Percentiles rank a stretch among this genome's conserved stretches.
phyloP scores from a whole-genome alignment of 148 eudicot species.

The Drosera capensis region DNA sequence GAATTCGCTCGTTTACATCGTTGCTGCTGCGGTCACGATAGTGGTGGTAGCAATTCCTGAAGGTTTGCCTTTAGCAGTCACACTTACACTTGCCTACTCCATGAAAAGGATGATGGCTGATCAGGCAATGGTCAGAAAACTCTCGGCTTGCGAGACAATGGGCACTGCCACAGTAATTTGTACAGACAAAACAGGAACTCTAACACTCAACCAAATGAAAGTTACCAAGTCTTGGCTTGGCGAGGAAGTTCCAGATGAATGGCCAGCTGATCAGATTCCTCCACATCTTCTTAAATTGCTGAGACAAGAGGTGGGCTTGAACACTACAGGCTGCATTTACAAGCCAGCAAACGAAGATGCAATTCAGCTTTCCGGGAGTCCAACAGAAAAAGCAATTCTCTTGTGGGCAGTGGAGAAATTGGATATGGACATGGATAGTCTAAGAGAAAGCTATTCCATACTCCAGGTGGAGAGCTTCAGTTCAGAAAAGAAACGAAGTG shows the following conservation, averaged over 20 bases:
- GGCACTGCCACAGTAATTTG: constrained; percentile 84
- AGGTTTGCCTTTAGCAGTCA: constrained; percentile 78
- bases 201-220: constrained; percentile 73
- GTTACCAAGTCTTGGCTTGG: constrained; percentile 64
- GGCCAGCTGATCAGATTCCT: constrained; percentile 11
- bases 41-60: constrained; percentile 90
- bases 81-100: constrained; percentile 78
- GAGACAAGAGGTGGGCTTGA: constrained; percentile 57
- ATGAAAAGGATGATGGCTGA: constrained; percentile 90
- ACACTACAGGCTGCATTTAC: constrained; percentile 59
- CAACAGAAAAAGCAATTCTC: constrained; percentile 81
- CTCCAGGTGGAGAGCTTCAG: constrained; percentile 67
- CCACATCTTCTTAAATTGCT: constrained; percentile 25
- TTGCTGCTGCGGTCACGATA: constrained; percentile 62
- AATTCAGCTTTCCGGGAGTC: constrained; percentile 62
- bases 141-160: constrained; percentile 88
- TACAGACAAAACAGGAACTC: constrained; percentile 75
- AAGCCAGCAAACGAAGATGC: constrained; percentile 20
- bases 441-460: constrained; percentile 29
- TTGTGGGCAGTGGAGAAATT: constrained; percentile 61
- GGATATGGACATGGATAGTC: constrained; percentile 42
- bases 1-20: constrained; percentile 38
- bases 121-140: constrained; percentile 85
- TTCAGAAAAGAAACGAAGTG: constrained; percentile 72
- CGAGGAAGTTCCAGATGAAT: constrained; percentile 19